Conservation (phyloP, 306 rosid genomes). For the Ochetophila trinervis region DNA sequence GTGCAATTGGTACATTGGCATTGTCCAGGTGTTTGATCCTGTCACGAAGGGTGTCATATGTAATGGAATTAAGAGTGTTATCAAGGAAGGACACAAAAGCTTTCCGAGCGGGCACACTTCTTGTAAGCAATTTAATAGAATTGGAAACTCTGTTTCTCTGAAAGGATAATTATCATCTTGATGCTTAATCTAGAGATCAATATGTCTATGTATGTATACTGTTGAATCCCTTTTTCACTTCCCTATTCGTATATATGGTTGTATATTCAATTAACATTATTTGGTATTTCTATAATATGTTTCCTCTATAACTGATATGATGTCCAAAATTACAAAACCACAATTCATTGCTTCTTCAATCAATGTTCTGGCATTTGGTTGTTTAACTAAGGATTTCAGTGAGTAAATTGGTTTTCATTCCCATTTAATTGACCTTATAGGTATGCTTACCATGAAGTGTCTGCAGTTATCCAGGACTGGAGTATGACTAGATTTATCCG, state of each 20-base stretch:
- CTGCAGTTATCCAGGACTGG: no score
- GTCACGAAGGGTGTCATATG: slow-evolving; percentile 56
- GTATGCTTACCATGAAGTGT: neutral
- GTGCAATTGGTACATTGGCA: slow-evolving; percentile 19
- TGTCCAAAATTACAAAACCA: neutral
- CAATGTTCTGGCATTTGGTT: neutral
- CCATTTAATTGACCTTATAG: neutral
- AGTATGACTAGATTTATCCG: no score
- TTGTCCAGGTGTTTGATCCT: slow-evolving; percentile 62
- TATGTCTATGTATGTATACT: no score
- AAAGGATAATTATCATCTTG: neutral
- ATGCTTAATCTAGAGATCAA: neutral
- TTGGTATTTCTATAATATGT: no score
- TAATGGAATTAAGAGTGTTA: slow-evolving; percentile 56
- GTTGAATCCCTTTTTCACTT: no score
- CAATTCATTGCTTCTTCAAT: neutral
- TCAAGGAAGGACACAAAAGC: slow-evolving; percentile 95
- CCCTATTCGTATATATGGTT: no score
- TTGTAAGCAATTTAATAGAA: slow-evolving; percentile 49
- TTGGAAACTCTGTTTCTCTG: neutral
- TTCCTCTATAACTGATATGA: no score
- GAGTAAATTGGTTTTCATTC: neutral
- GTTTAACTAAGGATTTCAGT: neutral
- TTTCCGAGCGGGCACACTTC: slow-evolving; percentile 98
- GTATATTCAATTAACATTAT: no score